phyloP scores from a whole-genome alignment of 495 filamentous ascomycete species.

The Podospora tetraspora region DNA sequence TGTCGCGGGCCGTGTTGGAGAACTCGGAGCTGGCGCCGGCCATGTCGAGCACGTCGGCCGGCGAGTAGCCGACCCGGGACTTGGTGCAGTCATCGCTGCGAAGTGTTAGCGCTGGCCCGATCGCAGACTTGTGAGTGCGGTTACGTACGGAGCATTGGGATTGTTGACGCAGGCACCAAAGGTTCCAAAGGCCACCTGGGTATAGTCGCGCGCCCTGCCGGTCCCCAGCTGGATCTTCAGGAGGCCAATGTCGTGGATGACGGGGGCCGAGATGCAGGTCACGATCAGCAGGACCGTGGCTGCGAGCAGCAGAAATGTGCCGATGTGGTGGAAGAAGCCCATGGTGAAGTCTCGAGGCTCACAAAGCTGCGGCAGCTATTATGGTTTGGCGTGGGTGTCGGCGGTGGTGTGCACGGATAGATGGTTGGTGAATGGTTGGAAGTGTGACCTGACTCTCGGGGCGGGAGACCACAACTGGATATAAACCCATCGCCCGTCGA shows the following conservation, averaged over 20 bases:
- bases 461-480: conserved; percentile 7
- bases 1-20: conserved; percentile 39
- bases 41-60: conserved; percentile 36
- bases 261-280: conserved; percentile 54
- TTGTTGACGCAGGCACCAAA: conserved; percentile 51
- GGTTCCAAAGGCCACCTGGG: conserved; percentile 49
- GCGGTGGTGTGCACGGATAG: background rate
- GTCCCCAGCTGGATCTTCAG: conserved; percentile 43
- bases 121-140: background rate
- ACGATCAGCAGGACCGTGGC: conserved; percentile 52
- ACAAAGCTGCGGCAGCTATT: background rate
- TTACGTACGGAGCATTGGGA: conserved; percentile 20
- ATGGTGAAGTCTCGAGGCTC: conserved; percentile 21
- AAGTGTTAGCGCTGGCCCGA: conserved; percentile 15
- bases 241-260: conserved; percentile 48
- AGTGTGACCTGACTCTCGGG: background rate
- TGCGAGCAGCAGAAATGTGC: conserved; percentile 53
- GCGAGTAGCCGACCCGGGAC: conserved; percentile 50
- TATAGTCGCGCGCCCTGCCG: background rate
- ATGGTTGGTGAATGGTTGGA: background rate
- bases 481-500: conserved; percentile 3
- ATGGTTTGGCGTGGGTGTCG: background rate
- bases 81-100: conserved; percentile 40
- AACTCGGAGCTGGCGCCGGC: conserved; percentile 33
- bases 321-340: conserved; percentile 53